Base-by-base conservation (phyloP, 805 yeast genomes). In the Limtongia smithiae region DNA sequence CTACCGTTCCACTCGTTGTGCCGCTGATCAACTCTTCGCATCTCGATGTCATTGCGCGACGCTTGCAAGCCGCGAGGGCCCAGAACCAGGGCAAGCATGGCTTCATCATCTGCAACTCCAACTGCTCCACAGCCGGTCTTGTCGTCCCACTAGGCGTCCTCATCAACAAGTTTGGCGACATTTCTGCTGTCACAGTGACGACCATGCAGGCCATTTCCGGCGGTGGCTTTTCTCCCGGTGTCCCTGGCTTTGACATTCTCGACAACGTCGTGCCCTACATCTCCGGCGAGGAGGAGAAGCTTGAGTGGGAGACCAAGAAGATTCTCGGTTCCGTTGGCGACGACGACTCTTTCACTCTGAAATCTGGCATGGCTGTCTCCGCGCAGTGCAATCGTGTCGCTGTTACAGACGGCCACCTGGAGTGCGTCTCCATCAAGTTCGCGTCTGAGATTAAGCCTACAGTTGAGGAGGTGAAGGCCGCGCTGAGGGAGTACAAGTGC, bases 371-470 rank as follows among this genome's bases (percentile, higher is more conserved):
- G 67, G 82, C 76, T 63, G 95, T 93, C 36, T 83, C 94, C 54
- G 98, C 98, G 31, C 96, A 93, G 66, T 89, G 98, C 71, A 93
- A 88, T 71, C 81, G 98, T 68, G 95, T 93, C 35, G 89, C 98
- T 11, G 98, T 93, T 54, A 83, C 89, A 52, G 98, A 93, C 67
- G 98, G 98, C 51, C 98, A 93, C 71, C 91, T 97, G 43, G 97
- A 88, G 67, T 88, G 96, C 71, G 86, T 93, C 54, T 79, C 96
- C 11, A 73, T 93, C 58, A 80, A 81, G 69, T 93, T 93, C 71
- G 82, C 81, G 63, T 77, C 82, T 63, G 76, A 82, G 69, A 88
- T 89, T 18, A 82, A 94, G 41, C 98, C 98, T 48, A 76, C 89
- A 9, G 74, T 88, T 18, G 96, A 85, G 40, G 79, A 85, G 60